Evolutionary conservation across 2,329 filamentous ascomycete species (phyloP).

Genomic region (Spiromastix sp.): DNA sequence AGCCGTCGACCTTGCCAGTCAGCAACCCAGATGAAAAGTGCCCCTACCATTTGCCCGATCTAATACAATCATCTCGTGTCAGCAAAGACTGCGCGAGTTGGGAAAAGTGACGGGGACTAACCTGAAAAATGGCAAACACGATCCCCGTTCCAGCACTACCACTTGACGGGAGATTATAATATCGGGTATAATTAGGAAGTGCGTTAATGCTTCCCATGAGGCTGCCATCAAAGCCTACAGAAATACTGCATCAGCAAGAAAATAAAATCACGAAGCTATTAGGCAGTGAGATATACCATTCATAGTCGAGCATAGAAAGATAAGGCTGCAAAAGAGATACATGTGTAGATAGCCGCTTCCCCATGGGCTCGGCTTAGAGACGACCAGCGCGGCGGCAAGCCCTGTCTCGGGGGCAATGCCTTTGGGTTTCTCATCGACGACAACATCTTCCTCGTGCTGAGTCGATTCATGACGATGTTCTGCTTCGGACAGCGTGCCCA

Average conservation of each 20-base stretch:
- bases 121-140: conserved; percentile 35
- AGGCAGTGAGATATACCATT: too few species aligned
- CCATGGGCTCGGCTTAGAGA: conserved; percentile 10
- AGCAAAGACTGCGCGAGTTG: too few species aligned
- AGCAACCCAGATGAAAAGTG: conserved; percentile 34
- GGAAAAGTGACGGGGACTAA: too few species aligned
- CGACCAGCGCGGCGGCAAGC: conserved; percentile 3
- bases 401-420: too few species aligned
- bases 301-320: conserved; percentile 15
- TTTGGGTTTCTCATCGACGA: too few species aligned
- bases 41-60: conserved; percentile 34
- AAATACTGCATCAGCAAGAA: too few species aligned
- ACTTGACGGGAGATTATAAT: conserved; percentile 26
- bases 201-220: conserved; percentile 38
- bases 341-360: conserved; percentile 11
- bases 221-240: conserved; percentile 15
- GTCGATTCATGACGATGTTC: too few species aligned
- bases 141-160: conserved; percentile 32
- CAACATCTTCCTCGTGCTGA: too few species aligned
- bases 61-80: too few species aligned
- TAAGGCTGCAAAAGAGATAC: conserved; percentile 11
- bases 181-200: conserved; percentile 31
- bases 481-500: too few species aligned
- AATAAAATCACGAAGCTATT: too few species aligned
- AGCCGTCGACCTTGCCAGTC: conserved; percentile 37